phyloP scores from a whole-genome alignment of 2,329 filamentous ascomycete genomes.

The Bipolaris victoriae region DNA sequence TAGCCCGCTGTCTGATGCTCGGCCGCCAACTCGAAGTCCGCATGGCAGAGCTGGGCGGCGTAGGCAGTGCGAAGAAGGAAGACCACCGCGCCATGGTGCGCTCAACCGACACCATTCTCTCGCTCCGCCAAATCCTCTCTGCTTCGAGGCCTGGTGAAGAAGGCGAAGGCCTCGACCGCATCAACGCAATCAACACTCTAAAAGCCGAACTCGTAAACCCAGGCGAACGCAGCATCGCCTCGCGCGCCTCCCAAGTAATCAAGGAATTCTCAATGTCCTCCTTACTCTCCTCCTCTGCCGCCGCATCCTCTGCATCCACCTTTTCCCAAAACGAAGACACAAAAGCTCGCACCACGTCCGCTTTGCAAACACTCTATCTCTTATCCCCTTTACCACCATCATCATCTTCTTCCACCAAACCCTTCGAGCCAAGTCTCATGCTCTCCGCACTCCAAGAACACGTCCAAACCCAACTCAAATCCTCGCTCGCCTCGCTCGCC shows the following conservation, averaged over 20 bases:
- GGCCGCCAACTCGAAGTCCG: slow-evolving; percentile 89
- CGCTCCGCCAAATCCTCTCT: slow-evolving; percentile 73
- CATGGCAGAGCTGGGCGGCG: slow-evolving; percentile 69
- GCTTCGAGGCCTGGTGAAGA: slow-evolving; percentile 73
- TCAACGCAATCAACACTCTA: slow-evolving; percentile 74
- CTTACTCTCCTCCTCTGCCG: slow-evolving; percentile 49
- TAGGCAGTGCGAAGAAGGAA: slow-evolving; percentile 61
- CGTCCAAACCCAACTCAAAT: slow-evolving; percentile 79
- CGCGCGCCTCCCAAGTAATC: slow-evolving; percentile 76
- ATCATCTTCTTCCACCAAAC: slow-evolving; percentile 17
- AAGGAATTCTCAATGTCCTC: slow-evolving; percentile 80
- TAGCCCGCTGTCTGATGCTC: slow-evolving; percentile 78
- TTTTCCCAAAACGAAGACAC: slow-evolving; percentile 74
- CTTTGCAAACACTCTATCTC: slow-evolving; percentile 77
- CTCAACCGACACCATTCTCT: slow-evolving; percentile 79
- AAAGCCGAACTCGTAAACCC: slow-evolving; percentile 72
- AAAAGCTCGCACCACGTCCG: slow-evolving; percentile 74
- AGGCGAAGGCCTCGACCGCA: slow-evolving; percentile 74
- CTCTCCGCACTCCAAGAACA: slow-evolving; percentile 80
- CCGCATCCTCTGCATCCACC: slow-evolving; percentile 51
- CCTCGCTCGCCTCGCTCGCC: slow-evolving; percentile 75
- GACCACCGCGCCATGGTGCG: slow-evolving; percentile 82
- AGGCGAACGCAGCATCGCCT: slow-evolving; percentile 74
- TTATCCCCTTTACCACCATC: slow-evolving; percentile 68
- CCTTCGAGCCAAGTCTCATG: slow-evolving; percentile 71